These are phyloP conservation scores for Fusarium albidum DNA, from an alignment of 2,329 filamentous ascomycete genomes.

Conservation along the genomic window DNA sequence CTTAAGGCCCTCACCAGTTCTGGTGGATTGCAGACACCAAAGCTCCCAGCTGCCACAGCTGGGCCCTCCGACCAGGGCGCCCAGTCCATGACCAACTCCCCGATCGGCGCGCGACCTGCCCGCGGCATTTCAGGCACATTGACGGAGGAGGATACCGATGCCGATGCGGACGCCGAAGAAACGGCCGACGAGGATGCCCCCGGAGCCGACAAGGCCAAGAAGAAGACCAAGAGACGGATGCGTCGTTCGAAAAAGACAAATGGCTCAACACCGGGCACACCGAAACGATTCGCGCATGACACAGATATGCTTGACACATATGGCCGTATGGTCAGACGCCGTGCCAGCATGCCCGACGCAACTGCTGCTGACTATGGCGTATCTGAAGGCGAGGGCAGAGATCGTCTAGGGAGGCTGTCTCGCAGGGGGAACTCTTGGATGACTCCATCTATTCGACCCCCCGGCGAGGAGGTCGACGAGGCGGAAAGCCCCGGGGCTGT, in stretches of 20 bases:
- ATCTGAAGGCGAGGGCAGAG: conserved; percentile 79
- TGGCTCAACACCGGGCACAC: conserved; percentile 73
- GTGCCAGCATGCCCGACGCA: conserved; percentile 71
- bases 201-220: conserved; percentile 51
- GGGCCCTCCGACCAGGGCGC: conserved; percentile 46
- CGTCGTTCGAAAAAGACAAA: conserved; percentile 62
- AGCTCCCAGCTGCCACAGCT: conserved; percentile 43
- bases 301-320: conserved; percentile 52
- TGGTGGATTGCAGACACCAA: conserved; percentile 57
- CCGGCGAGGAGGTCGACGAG: conserved; percentile 61
- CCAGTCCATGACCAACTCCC: conserved; percentile 57
- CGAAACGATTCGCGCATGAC: conserved; percentile 55
- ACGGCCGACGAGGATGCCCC: conserved; percentile 77
- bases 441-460: conserved; percentile 56
- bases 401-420: conserved; percentile 60
- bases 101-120: conserved; percentile 53
- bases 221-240: conserved; percentile 69
- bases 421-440: conserved; percentile 69
- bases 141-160: conserved; percentile 57
- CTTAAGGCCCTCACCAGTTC: conserved; percentile 75
- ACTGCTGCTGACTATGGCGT: conserved; percentile 68
- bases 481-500: conserved; percentile 56
- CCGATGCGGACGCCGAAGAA: conserved; percentile 80
- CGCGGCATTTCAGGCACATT: conserved; percentile 63
- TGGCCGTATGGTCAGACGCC: conserved; percentile 64